These are phyloP conservation scores for Phlyctochytrium bullatum DNA, from an alignment of 192 early-diverging fungal genomes.

Conservation along the genomic window DNA sequence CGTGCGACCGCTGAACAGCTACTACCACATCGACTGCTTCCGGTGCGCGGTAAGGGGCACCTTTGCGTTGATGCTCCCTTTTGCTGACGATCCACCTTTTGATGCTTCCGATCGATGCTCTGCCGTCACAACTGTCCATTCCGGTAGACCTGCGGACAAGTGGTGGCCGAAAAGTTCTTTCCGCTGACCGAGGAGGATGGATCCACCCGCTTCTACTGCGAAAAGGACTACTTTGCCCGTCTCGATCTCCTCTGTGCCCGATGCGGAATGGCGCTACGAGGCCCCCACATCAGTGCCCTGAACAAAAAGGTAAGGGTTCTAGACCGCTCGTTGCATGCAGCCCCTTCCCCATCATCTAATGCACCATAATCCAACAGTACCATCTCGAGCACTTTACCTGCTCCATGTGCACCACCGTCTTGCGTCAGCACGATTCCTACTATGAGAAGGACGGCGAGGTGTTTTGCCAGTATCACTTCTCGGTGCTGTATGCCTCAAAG, in stretches of 20 bases:
- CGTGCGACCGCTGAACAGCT: constrained; percentile 70
- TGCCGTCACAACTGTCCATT: background rate
- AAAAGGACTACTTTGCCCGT: constrained; percentile 83
- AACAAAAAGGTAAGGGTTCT: constrained; percentile 62
- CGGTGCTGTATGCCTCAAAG: constrained; percentile 79
- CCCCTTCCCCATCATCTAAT: background rate
- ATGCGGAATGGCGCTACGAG: constrained; percentile 85
- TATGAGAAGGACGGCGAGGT: constrained; percentile 92
- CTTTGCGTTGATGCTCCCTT: no score
- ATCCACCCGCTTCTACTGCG: constrained; percentile 67
- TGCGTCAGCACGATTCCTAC: constrained; percentile 93
- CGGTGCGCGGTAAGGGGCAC: constrained; percentile 90
- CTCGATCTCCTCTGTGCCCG: constrained; percentile 80
- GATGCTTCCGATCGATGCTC: no score
- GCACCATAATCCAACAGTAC: constrained; percentile 52
- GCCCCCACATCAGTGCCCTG: constrained; percentile 89
- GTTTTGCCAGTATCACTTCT: constrained; percentile 96
- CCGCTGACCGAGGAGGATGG: constrained; percentile 62
- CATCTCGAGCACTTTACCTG: constrained; percentile 98
- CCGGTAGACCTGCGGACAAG: background rate
- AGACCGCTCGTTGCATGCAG: no score
- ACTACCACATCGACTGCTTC: constrained; percentile 95
- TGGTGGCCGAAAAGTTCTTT: constrained; percentile 82
- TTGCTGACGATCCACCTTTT: no score
- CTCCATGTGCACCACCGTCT: constrained; percentile 84